Evolutionary conservation across 2,329 filamentous ascomycete species (phyloP).

Genomic region (Ophiostoma himal-ulmi): DNA sequence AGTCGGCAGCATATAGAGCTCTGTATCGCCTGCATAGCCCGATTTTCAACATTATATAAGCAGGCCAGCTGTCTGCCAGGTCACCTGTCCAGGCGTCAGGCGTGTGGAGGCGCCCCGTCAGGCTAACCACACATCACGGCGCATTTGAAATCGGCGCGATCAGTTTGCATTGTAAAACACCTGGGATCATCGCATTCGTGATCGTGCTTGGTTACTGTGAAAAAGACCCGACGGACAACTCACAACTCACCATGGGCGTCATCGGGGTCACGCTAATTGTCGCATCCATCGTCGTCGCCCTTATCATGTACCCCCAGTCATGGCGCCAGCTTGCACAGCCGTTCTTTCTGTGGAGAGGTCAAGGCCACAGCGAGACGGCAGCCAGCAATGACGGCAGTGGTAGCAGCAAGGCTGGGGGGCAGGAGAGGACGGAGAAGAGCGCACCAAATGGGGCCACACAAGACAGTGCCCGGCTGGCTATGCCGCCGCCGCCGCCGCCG

Average conservation of each 20-base stretch:
- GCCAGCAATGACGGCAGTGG: not conserved
- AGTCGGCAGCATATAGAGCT: not conserved
- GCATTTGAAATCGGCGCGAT: not conserved
- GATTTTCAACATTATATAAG: not conserved
- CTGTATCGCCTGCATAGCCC: not conserved
- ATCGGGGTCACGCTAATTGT: constrained; percentile 58
- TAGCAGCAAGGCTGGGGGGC: not conserved
- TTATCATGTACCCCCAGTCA: constrained; percentile 49
- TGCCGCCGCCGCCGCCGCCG: constrained; percentile 26
- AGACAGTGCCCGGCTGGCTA: constrained; percentile 15
- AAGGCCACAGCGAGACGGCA: constrained; percentile 2
- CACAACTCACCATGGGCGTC: constrained; percentile 45
- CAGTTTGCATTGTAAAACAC: too few relatives aligned
- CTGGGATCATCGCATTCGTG: not conserved
- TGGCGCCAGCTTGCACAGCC: constrained; percentile 36
- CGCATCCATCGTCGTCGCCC: constrained; percentile 49
- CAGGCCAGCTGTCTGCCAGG: not conserved
- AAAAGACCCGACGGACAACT: not conserved
- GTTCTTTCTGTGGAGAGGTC: constrained; percentile 16
- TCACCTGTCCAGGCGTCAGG: constrained; percentile 1
- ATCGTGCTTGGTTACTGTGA: not conserved
- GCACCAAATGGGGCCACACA: not conserved
- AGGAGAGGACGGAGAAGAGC: not conserved
- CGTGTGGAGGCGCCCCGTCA: not conserved
- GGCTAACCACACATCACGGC: not conserved